Evolutionary conservation across 2,329 filamentous ascomycete species (phyloP).

Genomic region (Talaromyces rugulosus): DNA sequence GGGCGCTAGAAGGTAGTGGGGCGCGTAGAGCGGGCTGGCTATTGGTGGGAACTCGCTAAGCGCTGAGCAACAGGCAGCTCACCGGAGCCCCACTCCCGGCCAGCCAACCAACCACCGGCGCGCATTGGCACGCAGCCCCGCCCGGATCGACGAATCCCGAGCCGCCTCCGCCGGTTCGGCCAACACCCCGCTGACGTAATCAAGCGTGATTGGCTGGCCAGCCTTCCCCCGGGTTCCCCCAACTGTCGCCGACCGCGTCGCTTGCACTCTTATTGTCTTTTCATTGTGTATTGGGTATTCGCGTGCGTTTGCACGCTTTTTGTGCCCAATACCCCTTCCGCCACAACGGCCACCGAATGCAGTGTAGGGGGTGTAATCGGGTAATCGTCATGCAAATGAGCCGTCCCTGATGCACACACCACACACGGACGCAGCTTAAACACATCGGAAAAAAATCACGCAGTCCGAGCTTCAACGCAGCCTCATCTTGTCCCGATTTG

Average conservation of each 20-base stretch:
- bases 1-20: conserved; percentile 8
- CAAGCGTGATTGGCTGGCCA: background rate
- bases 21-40: background rate
- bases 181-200: background rate
- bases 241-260: background rate
- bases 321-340: too few relatives aligned
- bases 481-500: background rate
- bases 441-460: background rate
- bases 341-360: too few relatives aligned
- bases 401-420: background rate
- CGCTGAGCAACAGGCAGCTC: background rate
- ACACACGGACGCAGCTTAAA: background rate
- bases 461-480: background rate
- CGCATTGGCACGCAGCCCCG: background rate
- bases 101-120: background rate
- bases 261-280: too few relatives aligned
- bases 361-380: too few relatives aligned
- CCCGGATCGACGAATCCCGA: background rate
- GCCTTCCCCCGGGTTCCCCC: background rate
- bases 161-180: background rate
- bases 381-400: background rate
- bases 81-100: background rate
- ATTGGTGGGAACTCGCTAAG: background rate
- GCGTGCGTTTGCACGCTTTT: too few relatives aligned
- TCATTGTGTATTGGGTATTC: too few relatives aligned